Evolutionary conservation across 1,284 basidiomycete genomes (phyloP), one percentile per base, ranked within the genome.

Genomic region (Irpex lacteus): DNA sequence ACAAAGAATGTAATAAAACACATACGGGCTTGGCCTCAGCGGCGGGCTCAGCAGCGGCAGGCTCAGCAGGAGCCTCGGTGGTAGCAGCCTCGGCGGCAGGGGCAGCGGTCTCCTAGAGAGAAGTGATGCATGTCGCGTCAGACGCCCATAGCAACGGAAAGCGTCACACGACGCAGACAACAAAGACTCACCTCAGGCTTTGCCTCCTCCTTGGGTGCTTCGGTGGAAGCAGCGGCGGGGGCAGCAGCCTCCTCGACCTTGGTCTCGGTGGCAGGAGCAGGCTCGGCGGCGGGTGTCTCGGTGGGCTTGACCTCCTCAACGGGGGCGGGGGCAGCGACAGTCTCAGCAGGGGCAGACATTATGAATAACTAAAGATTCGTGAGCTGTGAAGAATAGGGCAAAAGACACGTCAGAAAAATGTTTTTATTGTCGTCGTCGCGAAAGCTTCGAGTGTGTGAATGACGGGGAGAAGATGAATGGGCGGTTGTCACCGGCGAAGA

Each of bases 311-410:
- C 78, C 74, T 88, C 87, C 77, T 87, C 85, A 67, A 73, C 76
- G 69, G 76, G 74, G 66, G 70, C 73, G 61, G 72, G 69, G 67
- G 77, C 79, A 76, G 78, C 78, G 74, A 80, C 73, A 73, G 79
- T 77, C 76, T 87, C 88, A 72, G 85, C 70, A 59, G 65, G 65
- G 65, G 89, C 84, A 82, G 92, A 93, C 90, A 93, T 93, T 90
- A 92, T 85, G 79, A 81, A 67, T 37, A 60, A 61, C 60, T 40
- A 62, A 65, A 65, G 62, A 67, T 56, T 59, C 49, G 59, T 65
- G 66, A 63, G 60, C 66, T 63, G 44, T 47, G 54, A 65, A 63
- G 62, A 65, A 65, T 66, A 64, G 62, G 56, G 69, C n/a, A 65
- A 67, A 59, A 60, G 61, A 63, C 65, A 59, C 65, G 65, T 66